These are phyloP conservation scores for Backusella parvicylindrica DNA, from an alignment of 192 early-diverging fungal genomes.

Conservation along the genomic window DNA sequence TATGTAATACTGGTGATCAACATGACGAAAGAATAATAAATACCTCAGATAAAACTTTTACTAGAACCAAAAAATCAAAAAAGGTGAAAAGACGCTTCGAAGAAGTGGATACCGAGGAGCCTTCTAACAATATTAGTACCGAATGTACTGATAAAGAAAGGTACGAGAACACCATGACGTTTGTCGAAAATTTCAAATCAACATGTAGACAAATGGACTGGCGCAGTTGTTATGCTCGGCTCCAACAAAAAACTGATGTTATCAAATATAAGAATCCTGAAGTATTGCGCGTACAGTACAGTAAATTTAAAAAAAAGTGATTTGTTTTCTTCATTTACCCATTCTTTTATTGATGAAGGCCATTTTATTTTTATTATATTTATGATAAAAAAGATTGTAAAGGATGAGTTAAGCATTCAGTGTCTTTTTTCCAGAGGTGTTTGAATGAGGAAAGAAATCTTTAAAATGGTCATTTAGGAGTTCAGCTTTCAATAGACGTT, in stretches of 20 bases:
- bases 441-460: neutral
- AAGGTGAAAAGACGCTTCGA: neutral
- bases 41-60: neutral
- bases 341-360: no score
- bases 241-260: conserved; percentile 1
- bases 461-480: no score
- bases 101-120: neutral
- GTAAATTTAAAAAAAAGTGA: neutral
- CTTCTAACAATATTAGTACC: neutral
- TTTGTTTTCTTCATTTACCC: no score
- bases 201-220: neutral
- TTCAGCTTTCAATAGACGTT: no score
- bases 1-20: neutral
- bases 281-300: conserved; percentile 5
- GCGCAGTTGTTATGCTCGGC: neutral
- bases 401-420: no score
- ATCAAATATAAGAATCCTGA: conserved; percentile 7
- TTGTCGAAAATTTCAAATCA: neutral
- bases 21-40: neutral
- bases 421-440: no score
- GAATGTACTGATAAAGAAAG: conserved; percentile 2
- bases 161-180: neutral
- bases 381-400: no score
- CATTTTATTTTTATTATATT: no score
- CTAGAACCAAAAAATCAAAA: neutral